These are phyloP conservation scores for Aspergillus glaucus DNA, from an alignment of 2,329 filamentous ascomycete species.

Conservation along the genomic window DNA sequence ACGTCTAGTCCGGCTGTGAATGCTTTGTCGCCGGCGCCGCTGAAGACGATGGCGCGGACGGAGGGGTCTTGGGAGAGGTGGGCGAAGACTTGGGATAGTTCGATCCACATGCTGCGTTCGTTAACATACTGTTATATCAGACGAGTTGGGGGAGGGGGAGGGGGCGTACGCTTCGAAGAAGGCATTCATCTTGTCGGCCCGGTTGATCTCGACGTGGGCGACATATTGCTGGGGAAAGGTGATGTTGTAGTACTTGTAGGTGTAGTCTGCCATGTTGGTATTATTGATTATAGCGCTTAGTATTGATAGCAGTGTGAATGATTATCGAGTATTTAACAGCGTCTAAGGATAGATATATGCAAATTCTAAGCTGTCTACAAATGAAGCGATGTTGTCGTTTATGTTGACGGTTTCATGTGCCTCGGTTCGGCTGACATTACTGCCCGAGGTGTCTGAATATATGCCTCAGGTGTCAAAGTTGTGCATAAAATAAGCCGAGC, in stretches of 20 bases:
- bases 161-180: constrained; percentile 60
- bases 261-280: constrained; percentile 18
- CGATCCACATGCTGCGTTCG: constrained; percentile 66
- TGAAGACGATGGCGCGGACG: constrained; percentile 71
- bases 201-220: constrained; percentile 88
- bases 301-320: background rate
- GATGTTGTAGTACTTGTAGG: constrained; percentile 60
- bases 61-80: constrained; percentile 65
- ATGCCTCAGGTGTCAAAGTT: background rate
- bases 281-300: background rate
- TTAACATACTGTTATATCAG: background rate
- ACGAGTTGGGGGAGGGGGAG: no score
- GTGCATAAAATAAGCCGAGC: no score
- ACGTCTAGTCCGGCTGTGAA: constrained; percentile 87
- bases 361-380: no score
- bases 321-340: background rate
- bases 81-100: constrained; percentile 66
- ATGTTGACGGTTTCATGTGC: background rate
- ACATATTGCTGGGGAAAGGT: constrained; percentile 66
- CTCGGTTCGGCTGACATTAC: background rate
- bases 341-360: background rate
- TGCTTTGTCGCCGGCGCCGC: constrained; percentile 72
- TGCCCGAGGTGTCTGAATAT: background rate
- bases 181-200: constrained; percentile 79
- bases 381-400: no score